These are phyloP conservation scores for Claviceps paspali DNA, from an alignment of 2,329 filamentous ascomycete genomes.

Conservation along the genomic window DNA sequence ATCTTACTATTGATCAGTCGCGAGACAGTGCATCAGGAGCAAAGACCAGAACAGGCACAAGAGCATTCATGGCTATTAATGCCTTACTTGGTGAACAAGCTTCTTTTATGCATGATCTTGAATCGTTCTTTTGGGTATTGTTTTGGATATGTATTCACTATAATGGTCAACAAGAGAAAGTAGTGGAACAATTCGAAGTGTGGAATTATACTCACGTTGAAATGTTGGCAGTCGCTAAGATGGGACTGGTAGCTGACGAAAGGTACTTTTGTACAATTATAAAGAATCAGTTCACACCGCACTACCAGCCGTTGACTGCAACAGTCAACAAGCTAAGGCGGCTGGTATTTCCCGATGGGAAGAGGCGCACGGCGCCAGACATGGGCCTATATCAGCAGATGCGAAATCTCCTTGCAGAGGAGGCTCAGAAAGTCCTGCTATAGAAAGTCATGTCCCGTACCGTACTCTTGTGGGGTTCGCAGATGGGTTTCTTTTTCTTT, in stretches of 20 bases:
- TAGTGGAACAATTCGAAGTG: too few relatives aligned
- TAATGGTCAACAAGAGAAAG: background rate
- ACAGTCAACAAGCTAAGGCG: background rate
- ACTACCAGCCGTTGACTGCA: background rate
- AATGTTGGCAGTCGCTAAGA: too few relatives aligned
- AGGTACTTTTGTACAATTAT: background rate
- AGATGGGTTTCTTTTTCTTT: too few relatives aligned
- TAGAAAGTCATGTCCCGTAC: too few relatives aligned
- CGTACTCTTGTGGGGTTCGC: too few relatives aligned
- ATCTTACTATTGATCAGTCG: too few relatives aligned
- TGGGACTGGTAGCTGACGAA: background rate
- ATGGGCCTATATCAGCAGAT: too few relatives aligned
- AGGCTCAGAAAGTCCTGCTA: too few relatives aligned
- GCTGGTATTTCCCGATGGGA: background rate
- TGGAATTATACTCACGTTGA: background rate
- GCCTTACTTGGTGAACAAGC: slow-evolving; percentile 25
- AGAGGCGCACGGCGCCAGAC: too few relatives aligned
- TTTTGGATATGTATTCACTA: background rate
- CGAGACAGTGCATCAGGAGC: too few relatives aligned
- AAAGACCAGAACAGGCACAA: slow-evolving; percentile 26
- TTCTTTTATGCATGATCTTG: slow-evolving; percentile 31
- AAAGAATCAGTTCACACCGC: background rate
- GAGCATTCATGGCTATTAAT: slow-evolving; percentile 31
- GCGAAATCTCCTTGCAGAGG: too few relatives aligned
- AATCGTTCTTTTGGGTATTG: slow-evolving; percentile 33